A percentile compares a stretch with the other conserved stretches of the same genome.
phyloP scores from a whole-genome alignment of 1,284 basidiomycete genomes.

The Butyriboletus appendiculatus region DNA sequence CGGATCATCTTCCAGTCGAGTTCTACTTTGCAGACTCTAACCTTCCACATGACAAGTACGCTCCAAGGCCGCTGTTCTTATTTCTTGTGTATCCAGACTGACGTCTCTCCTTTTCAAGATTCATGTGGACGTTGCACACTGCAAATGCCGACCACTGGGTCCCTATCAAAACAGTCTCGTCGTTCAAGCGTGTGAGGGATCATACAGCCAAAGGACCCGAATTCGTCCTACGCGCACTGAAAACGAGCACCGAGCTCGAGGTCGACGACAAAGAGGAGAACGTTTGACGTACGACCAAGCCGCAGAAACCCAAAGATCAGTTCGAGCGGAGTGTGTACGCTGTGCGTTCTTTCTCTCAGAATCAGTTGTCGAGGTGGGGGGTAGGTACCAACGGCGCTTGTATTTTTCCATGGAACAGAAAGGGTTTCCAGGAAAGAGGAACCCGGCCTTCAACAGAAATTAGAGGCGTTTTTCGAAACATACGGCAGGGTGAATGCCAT shows the following conservation, averaged over 20 bases:
- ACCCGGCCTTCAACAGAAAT: slow-evolving; percentile 67
- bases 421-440: slow-evolving; percentile 85
- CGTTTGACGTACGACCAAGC: slow-evolving; percentile 71
- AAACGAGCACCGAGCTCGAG: slow-evolving; percentile 68
- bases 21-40: slow-evolving; percentile 99
- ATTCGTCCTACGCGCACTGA: slow-evolving; percentile 70
- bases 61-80: neutral
- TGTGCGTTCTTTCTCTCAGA: slow-evolving; percentile 47
- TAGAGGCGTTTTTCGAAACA: slow-evolving; percentile 83
- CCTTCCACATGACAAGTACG: slow-evolving; percentile 91
- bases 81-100: neutral
- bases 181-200: slow-evolving; percentile 96
- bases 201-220: slow-evolving; percentile 59
- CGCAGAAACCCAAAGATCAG: slow-evolving; percentile 72
- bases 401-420: slow-evolving; percentile 55
- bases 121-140: slow-evolving; percentile 91
- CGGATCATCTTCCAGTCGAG: slow-evolving; percentile 62
- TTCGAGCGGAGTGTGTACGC: slow-evolving; percentile 85
- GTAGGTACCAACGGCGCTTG: neutral
- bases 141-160: slow-evolving; percentile 88
- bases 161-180: slow-evolving; percentile 83
- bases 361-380: neutral
- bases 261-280: slow-evolving; percentile 75
- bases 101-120: slow-evolving; percentile 52
- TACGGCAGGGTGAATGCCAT: slow-evolving; percentile 88